Evolutionary conservation across 805 yeast genomes (phyloP).

Genomic region (Monosporozyma aerobia): DNA sequence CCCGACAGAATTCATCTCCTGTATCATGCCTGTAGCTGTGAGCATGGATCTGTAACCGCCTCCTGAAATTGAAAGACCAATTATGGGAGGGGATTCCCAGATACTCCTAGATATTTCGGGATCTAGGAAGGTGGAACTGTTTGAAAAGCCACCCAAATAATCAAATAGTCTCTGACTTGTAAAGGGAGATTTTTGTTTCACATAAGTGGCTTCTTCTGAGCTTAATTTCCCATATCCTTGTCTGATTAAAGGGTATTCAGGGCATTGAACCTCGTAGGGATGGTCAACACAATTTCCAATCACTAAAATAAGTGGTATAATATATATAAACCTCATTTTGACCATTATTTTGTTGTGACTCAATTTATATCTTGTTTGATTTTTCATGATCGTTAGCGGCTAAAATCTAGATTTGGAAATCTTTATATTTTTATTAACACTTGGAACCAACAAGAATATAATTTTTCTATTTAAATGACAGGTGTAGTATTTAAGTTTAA

Average conservation of each 20-base stretch:
- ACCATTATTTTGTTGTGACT: no score
- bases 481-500: no score
- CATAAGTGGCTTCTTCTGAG: slow-evolving; percentile 11
- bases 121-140: slow-evolving; percentile 29
- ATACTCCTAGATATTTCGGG: slow-evolving; percentile 17
- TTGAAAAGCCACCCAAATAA: slow-evolving; percentile 24
- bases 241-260: slow-evolving; percentile 15
- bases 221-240: slow-evolving; percentile 17
- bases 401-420: no score
- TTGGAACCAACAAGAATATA: no score
- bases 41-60: slow-evolving; percentile 33
- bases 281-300: not conserved
- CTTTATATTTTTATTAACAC: no score
- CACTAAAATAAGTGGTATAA: not conserved
- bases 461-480: no score
- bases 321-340: not conserved
- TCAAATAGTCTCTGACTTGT: slow-evolving; percentile 27
- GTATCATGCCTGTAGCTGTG: slow-evolving; percentile 27
- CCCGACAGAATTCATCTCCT: slow-evolving; percentile 30
- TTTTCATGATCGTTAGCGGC: no score
- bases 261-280: slow-evolving; percentile 25
- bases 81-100: slow-evolving; percentile 20
- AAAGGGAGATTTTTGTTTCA: slow-evolving; percentile 21
- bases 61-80: slow-evolving; percentile 32
- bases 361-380: no score